Percentiles rank a stretch among this genome's conserved stretches.
phyloP scores from a whole-genome alignment of 371 early-diverging fungal genomes.

The Gilbertella persicaria region DNA sequence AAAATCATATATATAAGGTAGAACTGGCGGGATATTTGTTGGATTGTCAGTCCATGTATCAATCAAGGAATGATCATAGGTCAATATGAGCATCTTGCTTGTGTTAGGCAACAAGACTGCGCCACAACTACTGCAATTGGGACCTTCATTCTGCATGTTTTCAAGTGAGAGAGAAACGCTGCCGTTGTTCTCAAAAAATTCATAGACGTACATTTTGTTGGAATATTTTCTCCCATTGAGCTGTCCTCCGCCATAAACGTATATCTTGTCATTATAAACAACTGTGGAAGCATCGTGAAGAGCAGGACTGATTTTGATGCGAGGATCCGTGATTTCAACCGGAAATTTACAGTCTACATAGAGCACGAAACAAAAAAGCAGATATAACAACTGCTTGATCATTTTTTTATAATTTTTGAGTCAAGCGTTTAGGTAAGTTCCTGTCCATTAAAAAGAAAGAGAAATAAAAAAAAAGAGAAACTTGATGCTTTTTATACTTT shows the following conservation, averaged over 20 bases:
- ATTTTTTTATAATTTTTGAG: too few relatives aligned
- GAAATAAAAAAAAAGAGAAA: too few relatives aligned
- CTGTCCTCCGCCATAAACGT: slow-evolving; percentile 6
- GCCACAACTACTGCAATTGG: slow-evolving; percentile 1
- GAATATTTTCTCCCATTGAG: too few relatives aligned
- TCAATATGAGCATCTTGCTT: background rate
- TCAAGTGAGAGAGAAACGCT: background rate
- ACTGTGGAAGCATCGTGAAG: background rate
- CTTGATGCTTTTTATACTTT: too few relatives aligned
- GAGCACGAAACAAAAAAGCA: too few relatives aligned
- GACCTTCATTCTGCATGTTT: background rate
- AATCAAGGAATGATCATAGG: background rate
- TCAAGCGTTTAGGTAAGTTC: too few relatives aligned
- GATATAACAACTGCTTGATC: too few relatives aligned
- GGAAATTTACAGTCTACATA: too few relatives aligned
- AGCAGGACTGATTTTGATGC: background rate
- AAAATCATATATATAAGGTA: slow-evolving; percentile 7
- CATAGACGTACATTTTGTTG: slow-evolving; percentile 1
- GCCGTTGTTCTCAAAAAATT: background rate
- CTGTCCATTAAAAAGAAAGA: too few relatives aligned
- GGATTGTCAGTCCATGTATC: background rate
- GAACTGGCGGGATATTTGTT: too few relatives aligned
- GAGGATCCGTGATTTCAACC: too few relatives aligned
- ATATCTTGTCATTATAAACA: slow-evolving; percentile 1
- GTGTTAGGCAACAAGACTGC: slow-evolving; percentile 1